phyloP scores from a whole-genome alignment of 805 yeast genomes.

The Nakazawaea wyomingensis region DNA sequence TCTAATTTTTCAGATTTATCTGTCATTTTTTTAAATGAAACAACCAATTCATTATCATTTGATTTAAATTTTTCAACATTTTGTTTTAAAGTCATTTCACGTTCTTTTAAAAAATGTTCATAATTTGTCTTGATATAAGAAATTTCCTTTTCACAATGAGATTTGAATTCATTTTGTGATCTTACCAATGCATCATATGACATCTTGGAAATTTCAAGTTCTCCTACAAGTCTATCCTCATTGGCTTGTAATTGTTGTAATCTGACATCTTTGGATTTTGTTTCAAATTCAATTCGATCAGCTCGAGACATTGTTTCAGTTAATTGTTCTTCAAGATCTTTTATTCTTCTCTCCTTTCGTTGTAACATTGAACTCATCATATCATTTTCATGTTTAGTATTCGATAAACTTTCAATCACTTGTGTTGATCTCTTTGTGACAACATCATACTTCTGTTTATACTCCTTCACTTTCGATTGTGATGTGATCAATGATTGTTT shows the following conservation, averaged over 20 bases:
- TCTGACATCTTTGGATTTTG: slow-evolving; percentile 45
- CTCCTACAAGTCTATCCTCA: slow-evolving; percentile 40
- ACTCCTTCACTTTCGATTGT: slow-evolving; percentile 34
- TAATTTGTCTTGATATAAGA: slow-evolving; percentile 31
- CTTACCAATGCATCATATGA: slow-evolving; percentile 54
- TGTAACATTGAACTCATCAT: slow-evolving; percentile 62
- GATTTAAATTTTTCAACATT: slow-evolving; percentile 32
- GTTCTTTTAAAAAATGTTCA: slow-evolving; percentile 30
- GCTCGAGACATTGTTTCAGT: slow-evolving; percentile 40
- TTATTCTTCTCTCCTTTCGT: slow-evolving; percentile 64
- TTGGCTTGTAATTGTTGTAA: slow-evolving; percentile 43
- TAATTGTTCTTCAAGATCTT: slow-evolving; percentile 58
- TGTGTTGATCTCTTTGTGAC: slow-evolving; percentile 45
- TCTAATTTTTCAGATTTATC: slow-evolving; percentile 46
- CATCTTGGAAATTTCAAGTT: slow-evolving; percentile 49
- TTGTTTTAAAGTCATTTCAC: slow-evolving; percentile 28
- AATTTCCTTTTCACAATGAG: slow-evolving; percentile 41
- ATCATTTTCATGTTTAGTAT: slow-evolving; percentile 73
- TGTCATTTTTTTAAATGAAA: slow-evolving; percentile 43
- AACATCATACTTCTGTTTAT: slow-evolving; percentile 47
- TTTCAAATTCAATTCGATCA: slow-evolving; percentile 44
- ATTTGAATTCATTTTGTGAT: slow-evolving; percentile 47
- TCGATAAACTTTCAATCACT: slow-evolving; percentile 59
- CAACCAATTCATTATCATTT: slow-evolving; percentile 45
- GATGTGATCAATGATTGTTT: slow-evolving; percentile 19